Percentiles rank a stretch among this genome's conserved stretches.
These are phyloP conservation scores for Exophiala dermatitidis DNA, from an alignment of 2,329 filamentous ascomycete genomes.

Conservation along the genomic window DNA sequence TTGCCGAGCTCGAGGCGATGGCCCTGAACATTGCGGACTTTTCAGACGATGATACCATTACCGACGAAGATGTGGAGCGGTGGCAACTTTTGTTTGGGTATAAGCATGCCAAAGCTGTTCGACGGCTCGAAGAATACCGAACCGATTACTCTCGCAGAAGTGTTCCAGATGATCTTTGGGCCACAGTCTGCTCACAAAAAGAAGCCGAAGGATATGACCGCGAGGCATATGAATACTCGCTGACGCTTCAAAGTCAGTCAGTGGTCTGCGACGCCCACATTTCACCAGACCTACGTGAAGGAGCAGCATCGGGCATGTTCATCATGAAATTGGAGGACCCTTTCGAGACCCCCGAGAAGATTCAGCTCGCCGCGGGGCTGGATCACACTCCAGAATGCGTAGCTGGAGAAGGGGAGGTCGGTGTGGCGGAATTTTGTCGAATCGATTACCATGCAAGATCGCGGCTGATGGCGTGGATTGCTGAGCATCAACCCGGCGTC, in stretches of 20 bases:
- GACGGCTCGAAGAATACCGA: constrained; percentile 32
- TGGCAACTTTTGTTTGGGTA: constrained; percentile 35
- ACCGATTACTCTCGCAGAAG: constrained; percentile 31
- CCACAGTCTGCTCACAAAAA: constrained; percentile 28
- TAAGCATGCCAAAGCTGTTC: constrained; percentile 29
- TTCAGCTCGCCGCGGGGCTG: constrained; percentile 24
- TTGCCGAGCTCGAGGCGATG: constrained; percentile 27
- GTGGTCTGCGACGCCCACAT: too few relatives aligned
- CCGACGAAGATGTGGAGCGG: constrained; percentile 16
- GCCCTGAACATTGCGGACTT: constrained; percentile 21
- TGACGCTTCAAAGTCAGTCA: not conserved
- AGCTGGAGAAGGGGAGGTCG: constrained; percentile 22
- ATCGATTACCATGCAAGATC: constrained; percentile 21
- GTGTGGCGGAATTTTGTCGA: constrained; percentile 26
- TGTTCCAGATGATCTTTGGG: constrained; percentile 35
- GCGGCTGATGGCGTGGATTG: constrained; percentile 20
- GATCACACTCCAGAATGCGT: constrained; percentile 10
- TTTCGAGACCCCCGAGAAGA: constrained; percentile 20
- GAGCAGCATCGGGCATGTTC: constrained; percentile 12
- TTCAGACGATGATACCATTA: constrained; percentile 1
- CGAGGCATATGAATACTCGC: constrained; percentile 35
- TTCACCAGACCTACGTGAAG: too few relatives aligned
- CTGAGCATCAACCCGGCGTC: constrained; percentile 17
- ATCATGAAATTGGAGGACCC: constrained; percentile 28
- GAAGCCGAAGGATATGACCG: constrained; percentile 34